Evolutionary conservation across 306 rosid genomes (phyloP), one percentile per base, ranked within the genome.

Genomic region (Prunus kanzakura): DNA sequence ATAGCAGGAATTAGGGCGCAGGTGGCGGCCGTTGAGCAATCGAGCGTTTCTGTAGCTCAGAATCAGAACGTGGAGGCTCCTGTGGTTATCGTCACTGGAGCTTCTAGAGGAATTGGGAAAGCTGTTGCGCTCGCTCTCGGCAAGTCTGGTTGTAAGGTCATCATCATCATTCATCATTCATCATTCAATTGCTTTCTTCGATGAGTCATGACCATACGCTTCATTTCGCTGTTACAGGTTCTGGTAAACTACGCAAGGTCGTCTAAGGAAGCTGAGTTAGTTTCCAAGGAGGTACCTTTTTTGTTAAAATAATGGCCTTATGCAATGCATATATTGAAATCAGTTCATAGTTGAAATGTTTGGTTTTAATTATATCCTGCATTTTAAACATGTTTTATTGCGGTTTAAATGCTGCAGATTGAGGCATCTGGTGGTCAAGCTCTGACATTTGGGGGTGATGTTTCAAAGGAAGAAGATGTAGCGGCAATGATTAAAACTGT

Each of bases 101-200:
- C 97, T 78, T 94, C 98, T 49, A 90, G 98, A 89, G 97, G 96
- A 29, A 91, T 94, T 50, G 97, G 98, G 57, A 87, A 81, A 79
- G 96, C 98, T 5, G 88, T 94, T 86, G 97, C 98, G 1, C 80
- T 89, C 66, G 61, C 90, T 49, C 81, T 92, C 55, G 98, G 98
- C 4, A 90, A 94, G 88, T 96, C 97, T 52, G 97, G 98, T 85
- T 94, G 98, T 81, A 94, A 90, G 98, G 98, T 94, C 76, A 90
- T 76, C 52, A 58, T 72, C 49, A 2, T 58, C 60, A 3, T 67
- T 32, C 35, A 30, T 30, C 74, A 22, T 55, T 63, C 25, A 13
- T 65, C 27, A 1, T 7, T 56, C 20, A 5, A 20, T 67, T 68
- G 58, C 9, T 10, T 63, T 29, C 4, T 29, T 20, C n/a, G 6